Conservation (phyloP, 352 stramenopile species). For the Thraustochytrium sp. region DNA sequence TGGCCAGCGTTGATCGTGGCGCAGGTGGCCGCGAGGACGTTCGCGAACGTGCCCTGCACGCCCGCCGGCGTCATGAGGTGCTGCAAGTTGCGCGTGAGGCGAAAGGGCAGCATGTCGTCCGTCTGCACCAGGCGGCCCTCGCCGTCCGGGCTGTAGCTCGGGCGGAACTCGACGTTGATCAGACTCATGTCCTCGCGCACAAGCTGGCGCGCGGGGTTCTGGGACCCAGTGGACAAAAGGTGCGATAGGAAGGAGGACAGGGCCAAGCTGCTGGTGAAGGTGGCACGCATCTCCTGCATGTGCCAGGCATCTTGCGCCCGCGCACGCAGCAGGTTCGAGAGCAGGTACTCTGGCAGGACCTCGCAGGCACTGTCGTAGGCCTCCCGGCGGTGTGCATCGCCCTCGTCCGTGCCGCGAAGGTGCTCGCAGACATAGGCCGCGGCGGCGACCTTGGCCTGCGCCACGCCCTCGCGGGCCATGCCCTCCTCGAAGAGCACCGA, state of each 20-base stretch:
- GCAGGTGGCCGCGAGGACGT: conserved; percentile 62
- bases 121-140: neutral
- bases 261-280: neutral
- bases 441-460: neutral
- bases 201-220: neutral
- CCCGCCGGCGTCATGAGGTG: conserved; percentile 73
- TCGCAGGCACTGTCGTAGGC: neutral
- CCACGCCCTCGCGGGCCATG: neutral
- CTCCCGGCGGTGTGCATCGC: neutral
- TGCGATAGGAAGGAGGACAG: neutral
- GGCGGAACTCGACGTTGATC: neutral
- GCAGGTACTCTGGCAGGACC: conserved; percentile 1
- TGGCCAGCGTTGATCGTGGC: neutral
- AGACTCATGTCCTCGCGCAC: neutral
- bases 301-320: neutral
- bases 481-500: neutral
- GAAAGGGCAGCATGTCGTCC: conserved; percentile 62
- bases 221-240: neutral
- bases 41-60: conserved; percentile 73
- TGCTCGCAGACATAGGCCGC: neutral
- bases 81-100: conserved; percentile 74
- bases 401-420: neutral
- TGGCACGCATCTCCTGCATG: neutral
- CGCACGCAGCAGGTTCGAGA: neutral
- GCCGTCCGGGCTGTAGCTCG: neutral